Base-by-base conservation (phyloP, 768 basidiomycete species). In the Naganishia kalamii region DNA sequence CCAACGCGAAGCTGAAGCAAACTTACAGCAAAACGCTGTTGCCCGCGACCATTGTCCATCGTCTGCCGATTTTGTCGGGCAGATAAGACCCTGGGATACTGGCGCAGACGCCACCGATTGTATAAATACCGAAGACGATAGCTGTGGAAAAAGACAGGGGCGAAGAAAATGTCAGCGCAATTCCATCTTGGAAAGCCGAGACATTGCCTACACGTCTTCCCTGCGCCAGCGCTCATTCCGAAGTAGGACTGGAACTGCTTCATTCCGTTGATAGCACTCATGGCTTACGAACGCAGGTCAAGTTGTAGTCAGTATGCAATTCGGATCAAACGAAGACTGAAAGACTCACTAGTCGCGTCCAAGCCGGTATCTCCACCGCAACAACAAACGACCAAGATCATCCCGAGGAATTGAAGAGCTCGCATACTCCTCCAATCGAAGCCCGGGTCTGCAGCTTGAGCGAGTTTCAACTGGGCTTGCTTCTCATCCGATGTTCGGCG, bases 11-110 rank as follows among this genome's bases (percentile, higher is more conserved):
- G 7, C 13, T 17, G 23, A 19, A 10, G 19, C 23, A 11, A 3
- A 75, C 80, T 43, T 69, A 83, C 82, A 83, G 78, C 27, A 84
- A 67, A 51, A 82, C 71, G 10, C 76, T 65, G 67, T 84, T 84
- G 6, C 81, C 83, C 44, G 80, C 76, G 67, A 82, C 81, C 82
- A 84, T 83, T 13, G 81, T 80, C 68, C 81, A 80, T 23, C 83
- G 77, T 48, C 83, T 81, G 13, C 83, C 83, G 66, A 82, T 80
- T 63, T 74, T 77, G 71, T 84, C 83, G 30, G 82, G 81, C 32
- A 83, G 68, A 68, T 79, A 81, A 12, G 82, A 82, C 12, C 69
- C 67, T 80, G 67, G 35, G 59, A 74, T 60, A 57, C 66, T 69
- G 17, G 59, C 65, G 44, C 48, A 63, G 17, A 72, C 71, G 27